phyloP scores from a whole-genome alignment of 1,284 basidiomycete species.

The Takashimella tepidaria region DNA sequence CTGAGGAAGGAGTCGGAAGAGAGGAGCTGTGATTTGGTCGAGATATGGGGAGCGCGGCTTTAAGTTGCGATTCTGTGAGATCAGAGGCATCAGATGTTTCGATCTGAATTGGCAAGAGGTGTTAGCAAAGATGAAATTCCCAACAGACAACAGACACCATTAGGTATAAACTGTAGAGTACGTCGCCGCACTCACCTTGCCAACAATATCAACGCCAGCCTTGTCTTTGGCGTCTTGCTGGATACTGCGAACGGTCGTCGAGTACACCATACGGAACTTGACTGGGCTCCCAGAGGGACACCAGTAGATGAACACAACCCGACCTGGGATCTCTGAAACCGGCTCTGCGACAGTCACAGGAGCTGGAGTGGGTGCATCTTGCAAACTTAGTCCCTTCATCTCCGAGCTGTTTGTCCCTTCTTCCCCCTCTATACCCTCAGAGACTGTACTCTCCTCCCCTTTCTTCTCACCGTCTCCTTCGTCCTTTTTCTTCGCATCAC shows the following conservation, averaged over 20 bases:
- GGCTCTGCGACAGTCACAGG: conserved; percentile 6
- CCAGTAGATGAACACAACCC: conserved; percentile 75
- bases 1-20: conserved; percentile 17
- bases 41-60: conserved; percentile 53
- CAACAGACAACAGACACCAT: background rate
- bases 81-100: conserved; percentile 77
- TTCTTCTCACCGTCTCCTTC: background rate
- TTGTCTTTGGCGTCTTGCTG: conserved; percentile 57
- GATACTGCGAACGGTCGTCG: conserved; percentile 59
- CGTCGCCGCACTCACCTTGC: conserved; percentile 32
- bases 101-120: conserved; percentile 52
- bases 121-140: background rate
- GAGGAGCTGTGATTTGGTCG: conserved; percentile 32
- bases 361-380: background rate
- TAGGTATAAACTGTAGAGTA: background rate
- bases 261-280: conserved; percentile 81
- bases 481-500: background rate
- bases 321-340: conserved; percentile 24
- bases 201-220: conserved; percentile 46
- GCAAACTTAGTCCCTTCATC: conserved; percentile 6
- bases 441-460: conserved; percentile 5
- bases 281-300: conserved; percentile 74
- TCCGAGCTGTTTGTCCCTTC: conserved; percentile 4
- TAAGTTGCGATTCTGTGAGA: conserved; percentile 60
- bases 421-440: conserved; percentile 1